Conservation (phyloP, 441 rosid species). For the Melastoma candidum region DNA sequence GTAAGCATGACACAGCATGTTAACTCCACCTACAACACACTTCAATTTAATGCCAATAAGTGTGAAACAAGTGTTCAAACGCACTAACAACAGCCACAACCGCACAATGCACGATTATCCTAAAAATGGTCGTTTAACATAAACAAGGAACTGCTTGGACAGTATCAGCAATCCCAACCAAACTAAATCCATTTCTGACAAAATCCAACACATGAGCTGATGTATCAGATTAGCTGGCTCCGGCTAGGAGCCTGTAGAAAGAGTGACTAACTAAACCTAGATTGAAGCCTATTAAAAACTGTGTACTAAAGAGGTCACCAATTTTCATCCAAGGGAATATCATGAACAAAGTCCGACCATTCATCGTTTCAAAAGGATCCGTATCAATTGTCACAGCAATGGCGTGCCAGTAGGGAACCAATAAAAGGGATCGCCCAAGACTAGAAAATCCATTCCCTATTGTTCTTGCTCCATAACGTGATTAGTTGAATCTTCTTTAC, state of each 20-base stretch:
- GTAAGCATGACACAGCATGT: too few relatives aligned
- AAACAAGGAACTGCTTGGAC: not conserved
- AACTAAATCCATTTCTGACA: not conserved
- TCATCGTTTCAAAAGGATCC: too few relatives aligned
- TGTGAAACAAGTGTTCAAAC: not conserved
- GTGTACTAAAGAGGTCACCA: not conserved
- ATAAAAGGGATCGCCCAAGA: not conserved
- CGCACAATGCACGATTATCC: not conserved
- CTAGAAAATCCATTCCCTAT: not conserved
- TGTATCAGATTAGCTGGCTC: not conserved
- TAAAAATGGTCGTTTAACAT: not conserved
- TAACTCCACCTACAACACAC: too few relatives aligned
- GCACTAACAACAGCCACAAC: not conserved
- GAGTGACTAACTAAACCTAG: not conserved
- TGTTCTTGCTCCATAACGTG: too few relatives aligned
- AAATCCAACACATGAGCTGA: conserved; percentile 4
- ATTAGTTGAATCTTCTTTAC: conserved; percentile 17
- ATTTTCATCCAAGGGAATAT: not conserved
- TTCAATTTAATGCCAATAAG: too few relatives aligned
- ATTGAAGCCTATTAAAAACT: not conserved
- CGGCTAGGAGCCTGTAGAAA: not conserved
- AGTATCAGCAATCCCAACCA: not conserved
- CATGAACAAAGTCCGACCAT: not conserved
- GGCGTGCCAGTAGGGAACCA: too few relatives aligned
- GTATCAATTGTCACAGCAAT: too few relatives aligned